Evolutionary conservation across 352 stramenopile genomes (phyloP).

Genomic region (Pythium scleroteichum): DNA sequence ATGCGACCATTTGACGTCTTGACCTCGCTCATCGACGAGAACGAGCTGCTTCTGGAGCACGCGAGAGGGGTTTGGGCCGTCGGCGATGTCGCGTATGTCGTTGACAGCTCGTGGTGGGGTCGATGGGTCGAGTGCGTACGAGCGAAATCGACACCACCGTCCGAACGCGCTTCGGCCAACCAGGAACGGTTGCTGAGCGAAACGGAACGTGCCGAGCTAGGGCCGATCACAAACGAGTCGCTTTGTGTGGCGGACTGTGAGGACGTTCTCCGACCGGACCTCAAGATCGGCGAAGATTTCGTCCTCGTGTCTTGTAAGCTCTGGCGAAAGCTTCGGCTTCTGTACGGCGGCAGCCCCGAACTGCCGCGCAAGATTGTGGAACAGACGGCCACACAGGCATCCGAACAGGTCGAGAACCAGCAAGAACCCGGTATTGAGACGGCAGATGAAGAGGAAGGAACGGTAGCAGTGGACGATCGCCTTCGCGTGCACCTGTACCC

Average conservation of each 20-base stretch:
- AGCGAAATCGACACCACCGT: not conserved
- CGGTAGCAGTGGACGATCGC: conserved; percentile 8
- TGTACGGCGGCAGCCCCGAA: conserved; percentile 59
- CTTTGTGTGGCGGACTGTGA: conserved; percentile 39
- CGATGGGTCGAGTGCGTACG: conserved; percentile 49
- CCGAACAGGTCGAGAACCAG: not conserved
- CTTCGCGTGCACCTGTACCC: conserved; percentile 55
- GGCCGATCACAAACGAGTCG: conserved; percentile 19
- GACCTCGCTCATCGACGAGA: conserved; percentile 42
- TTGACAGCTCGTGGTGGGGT: conserved; percentile 57
- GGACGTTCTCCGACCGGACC: conserved; percentile 35
- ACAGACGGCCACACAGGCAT: not conserved
- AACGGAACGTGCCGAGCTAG: conserved; percentile 7
- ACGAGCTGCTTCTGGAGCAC: conserved; percentile 37
- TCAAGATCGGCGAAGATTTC: conserved; percentile 43
- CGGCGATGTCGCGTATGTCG: conserved; percentile 51
- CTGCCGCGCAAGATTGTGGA: conserved; percentile 51
- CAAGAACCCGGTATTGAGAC: not conserved
- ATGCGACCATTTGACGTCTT: conserved; percentile 64
- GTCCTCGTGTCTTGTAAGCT: conserved; percentile 43
- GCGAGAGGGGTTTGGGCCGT: conserved; percentile 39
- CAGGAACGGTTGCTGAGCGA: not conserved
- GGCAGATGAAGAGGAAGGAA: conserved; percentile 4
- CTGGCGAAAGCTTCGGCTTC: conserved; percentile 52
- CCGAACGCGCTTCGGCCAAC: not conserved